These are phyloP conservation scores for Monosporascus cannonballus DNA, from an alignment of 2,329 filamentous ascomycete species.

Conservation along the genomic window DNA sequence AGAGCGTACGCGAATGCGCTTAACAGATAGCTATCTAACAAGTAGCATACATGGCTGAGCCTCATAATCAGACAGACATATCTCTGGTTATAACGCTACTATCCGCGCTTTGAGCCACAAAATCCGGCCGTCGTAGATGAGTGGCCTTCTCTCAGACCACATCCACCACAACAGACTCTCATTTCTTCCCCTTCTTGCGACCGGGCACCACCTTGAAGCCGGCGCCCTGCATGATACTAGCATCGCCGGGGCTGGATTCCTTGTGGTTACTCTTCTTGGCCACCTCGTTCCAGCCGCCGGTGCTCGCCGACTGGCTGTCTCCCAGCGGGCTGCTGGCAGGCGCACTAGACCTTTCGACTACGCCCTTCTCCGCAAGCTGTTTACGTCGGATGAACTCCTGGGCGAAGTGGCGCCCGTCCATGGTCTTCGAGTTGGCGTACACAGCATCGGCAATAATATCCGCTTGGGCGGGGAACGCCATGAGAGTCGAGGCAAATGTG, in stretches of 20 bases:
- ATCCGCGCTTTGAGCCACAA: no score
- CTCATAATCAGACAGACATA: neutral
- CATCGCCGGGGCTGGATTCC: constrained; percentile 36
- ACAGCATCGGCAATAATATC: constrained; percentile 86
- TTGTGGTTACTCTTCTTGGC: constrained; percentile 77
- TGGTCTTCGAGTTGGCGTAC: constrained; percentile 78
- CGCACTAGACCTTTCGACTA: constrained; percentile 62
- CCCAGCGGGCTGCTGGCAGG: constrained; percentile 43
- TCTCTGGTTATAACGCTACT: neutral
- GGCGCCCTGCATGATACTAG: constrained; percentile 41
- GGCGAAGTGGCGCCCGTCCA: constrained; percentile 89
- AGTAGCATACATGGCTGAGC: neutral
- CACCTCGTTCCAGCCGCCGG: constrained; percentile 85
- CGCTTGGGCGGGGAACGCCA: constrained; percentile 68
- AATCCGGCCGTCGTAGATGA: no score
- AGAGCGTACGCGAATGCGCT: no score
- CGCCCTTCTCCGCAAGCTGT: constrained; percentile 86
- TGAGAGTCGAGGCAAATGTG: constrained; percentile 70
- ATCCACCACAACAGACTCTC: constrained; percentile 1
- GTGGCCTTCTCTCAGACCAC: neutral
- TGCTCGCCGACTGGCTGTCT: constrained; percentile 37
- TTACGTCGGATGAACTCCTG: constrained; percentile 92
- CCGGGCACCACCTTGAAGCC: constrained; percentile 86
- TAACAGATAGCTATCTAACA: no score
- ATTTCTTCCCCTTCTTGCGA: constrained; percentile 88